phyloP scores from a whole-genome alignment of 345 rosid species.

The Salix arbutifolia region DNA sequence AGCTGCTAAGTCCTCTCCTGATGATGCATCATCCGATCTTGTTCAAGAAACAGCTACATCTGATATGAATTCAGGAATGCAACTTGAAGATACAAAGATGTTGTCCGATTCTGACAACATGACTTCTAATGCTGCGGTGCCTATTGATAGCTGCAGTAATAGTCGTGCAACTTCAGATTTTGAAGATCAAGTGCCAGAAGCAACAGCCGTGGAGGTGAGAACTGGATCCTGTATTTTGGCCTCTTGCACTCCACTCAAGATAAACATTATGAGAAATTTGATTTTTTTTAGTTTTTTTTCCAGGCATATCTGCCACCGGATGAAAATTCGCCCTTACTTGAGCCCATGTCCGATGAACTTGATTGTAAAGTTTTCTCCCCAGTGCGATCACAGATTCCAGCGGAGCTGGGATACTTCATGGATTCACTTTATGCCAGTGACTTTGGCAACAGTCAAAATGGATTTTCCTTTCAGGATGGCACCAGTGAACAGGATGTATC shows the following conservation, averaged over 20 bases:
- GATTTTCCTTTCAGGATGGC: constrained; percentile 51
- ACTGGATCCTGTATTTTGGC: neutral
- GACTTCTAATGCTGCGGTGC: constrained; percentile 26
- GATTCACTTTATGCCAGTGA: constrained; percentile 63
- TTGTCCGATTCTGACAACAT: constrained; percentile 32
- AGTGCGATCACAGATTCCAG: constrained; percentile 27
- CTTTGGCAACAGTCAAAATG: constrained; percentile 56
- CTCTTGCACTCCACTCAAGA: neutral
- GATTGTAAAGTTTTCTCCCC: constrained; percentile 48
- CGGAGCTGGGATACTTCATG: constrained; percentile 33
- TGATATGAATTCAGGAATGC: constrained; percentile 17
- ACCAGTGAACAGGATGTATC: constrained; percentile 50
- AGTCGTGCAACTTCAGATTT: constrained; percentile 49
- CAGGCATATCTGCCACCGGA: constrained; percentile 36
- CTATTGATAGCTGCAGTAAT: constrained; percentile 39
- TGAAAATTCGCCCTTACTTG: constrained; percentile 21
- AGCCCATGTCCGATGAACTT: constrained; percentile 29
- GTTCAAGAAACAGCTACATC: constrained; percentile 50
- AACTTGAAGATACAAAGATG: constrained; percentile 25
- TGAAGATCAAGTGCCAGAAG: constrained; percentile 46
- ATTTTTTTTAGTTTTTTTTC: neutral
- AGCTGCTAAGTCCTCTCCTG: constrained; percentile 53
- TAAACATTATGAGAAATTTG: neutral
- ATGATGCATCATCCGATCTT: constrained; percentile 58
- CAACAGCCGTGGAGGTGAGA: constrained; percentile 41